These are phyloP conservation scores for Cladosporium sp. DNA, from an alignment of 2,329 filamentous ascomycete species.

Conservation along the genomic window DNA sequence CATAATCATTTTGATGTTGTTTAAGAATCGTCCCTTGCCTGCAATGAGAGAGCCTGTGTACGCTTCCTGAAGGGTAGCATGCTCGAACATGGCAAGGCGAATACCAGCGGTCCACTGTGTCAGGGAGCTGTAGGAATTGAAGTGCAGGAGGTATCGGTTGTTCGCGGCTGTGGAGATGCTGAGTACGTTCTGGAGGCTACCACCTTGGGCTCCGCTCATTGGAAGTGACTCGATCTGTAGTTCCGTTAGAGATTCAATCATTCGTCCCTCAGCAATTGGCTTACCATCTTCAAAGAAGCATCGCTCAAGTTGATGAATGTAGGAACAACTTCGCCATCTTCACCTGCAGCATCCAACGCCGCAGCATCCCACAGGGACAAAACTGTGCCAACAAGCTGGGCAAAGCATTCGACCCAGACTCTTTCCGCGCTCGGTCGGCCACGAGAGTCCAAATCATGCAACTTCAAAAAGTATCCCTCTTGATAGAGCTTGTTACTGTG, in stretches of 20 bases:
- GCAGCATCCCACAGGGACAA: conserved; percentile 94
- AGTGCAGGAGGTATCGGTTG: conserved; percentile 93
- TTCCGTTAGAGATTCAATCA: neutral
- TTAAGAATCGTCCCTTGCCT: conserved; percentile 84
- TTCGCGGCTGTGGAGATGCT: conserved; percentile 94
- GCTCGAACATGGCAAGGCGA: conserved; percentile 89
- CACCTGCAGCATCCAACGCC: conserved; percentile 82
- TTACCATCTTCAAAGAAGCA: conserved; percentile 95
- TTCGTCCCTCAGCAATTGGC: neutral
- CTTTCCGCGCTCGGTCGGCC: conserved; percentile 82
- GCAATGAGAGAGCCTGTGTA: conserved; percentile 96
- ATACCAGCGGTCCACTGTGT: conserved; percentile 97
- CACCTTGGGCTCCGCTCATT: conserved; percentile 72
- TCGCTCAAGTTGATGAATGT: conserved; percentile 97
- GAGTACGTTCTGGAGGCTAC: conserved; percentile 88
- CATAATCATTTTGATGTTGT: conserved; percentile 88
- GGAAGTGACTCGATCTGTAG: conserved; percentile 68
- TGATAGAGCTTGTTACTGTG: conserved; percentile 97
- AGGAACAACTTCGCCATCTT: conserved; percentile 80
- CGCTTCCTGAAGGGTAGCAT: conserved; percentile 88
- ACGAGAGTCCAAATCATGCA: conserved; percentile 91
- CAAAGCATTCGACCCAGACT: conserved; percentile 95
- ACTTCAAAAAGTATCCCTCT: conserved; percentile 94
- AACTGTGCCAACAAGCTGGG: conserved; percentile 91
- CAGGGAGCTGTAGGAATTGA: conserved; percentile 89